Evolutionary conservation across 176 grass and related monocot genomes (phyloP), one percentile per base, ranked within the genome.

Genomic region (Musa beccarii): DNA sequence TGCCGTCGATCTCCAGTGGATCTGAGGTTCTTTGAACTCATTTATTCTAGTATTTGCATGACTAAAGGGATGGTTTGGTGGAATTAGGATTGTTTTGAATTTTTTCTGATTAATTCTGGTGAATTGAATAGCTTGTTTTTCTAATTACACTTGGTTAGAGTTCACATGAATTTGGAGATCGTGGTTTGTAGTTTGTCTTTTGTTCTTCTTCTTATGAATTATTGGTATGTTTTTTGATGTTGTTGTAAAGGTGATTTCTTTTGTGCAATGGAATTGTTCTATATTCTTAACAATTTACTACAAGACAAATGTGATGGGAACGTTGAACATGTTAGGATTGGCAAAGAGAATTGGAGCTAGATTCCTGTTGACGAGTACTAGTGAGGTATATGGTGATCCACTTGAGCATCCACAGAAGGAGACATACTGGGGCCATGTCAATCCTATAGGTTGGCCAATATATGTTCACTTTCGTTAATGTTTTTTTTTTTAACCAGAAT

Each of bases 291-390:
- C 25, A n/a, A 52, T 66, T 25, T 23, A 24, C 24, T 74, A 97
- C 90, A 97, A 97, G 82, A 97, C 90, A 76, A 97, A 97, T 87
- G 90, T 93, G 43, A 91, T 97, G 94, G 90, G 90, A 69, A 98
- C 88, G 1, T 83, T 98, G 80, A 98, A 98, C 74, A 98, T 98
- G 94, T 76, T 98, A 49, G 94, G 94, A 49, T 75, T 98, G 77
- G 94, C 90, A 3, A 98, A 98, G 84, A 99, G 95, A 69, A 88
- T 99, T 2, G 88, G 90, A 11, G 95, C 88, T 53, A 54, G 88
- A 59, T 99, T 99, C 74, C 84, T 99, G 79, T 71, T 94, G 69
- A 99, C 95, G 19, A 98, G 95, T 86, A 91, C 88, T 63, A 91
- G 95, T 26, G 90, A 98, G 76, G 95, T 98, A 54, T 99, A 89